These are phyloP conservation scores for Sphagnum contortum DNA, from an alignment of 225 moss, liverwort and hornwort species.

Conservation along the genomic window DNA sequence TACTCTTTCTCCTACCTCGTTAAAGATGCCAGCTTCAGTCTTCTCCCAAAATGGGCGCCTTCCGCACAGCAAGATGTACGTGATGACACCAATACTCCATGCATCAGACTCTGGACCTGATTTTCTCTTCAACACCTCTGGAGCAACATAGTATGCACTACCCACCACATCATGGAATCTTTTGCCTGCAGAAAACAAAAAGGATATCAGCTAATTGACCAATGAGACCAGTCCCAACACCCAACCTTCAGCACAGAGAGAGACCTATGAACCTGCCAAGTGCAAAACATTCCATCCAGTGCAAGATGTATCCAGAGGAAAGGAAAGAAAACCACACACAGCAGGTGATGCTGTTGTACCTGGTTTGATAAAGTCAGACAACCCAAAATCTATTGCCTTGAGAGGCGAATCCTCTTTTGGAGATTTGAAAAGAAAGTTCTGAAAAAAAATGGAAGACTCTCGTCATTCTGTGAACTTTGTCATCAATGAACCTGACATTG, in stretches of 20 bases:
- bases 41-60: conserved; percentile 55
- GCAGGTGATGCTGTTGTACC: conserved; percentile 6
- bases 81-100: conserved; percentile 56
- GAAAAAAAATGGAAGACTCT: not conserved
- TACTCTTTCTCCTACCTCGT: conserved; percentile 17
- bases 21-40: conserved; percentile 46
- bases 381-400: conserved; percentile 50
- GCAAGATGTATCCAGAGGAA: too few relatives aligned
- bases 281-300: too few relatives aligned
- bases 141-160: conserved; percentile 51
- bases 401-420: conserved; percentile 33
- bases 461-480: too few relatives aligned
- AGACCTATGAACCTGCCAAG: too few relatives aligned
- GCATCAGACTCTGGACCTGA: conserved; percentile 56
- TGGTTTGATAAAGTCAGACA: conserved; percentile 48
- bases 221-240: too few relatives aligned
- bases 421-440: conserved; percentile 47
- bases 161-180: conserved; percentile 50
- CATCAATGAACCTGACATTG: too few relatives aligned
- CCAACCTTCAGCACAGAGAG: not conserved
- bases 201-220: too few relatives aligned
- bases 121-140: conserved; percentile 46
- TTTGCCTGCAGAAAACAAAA: conserved; percentile 12
- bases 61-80: conserved; percentile 44
- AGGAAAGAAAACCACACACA: not conserved